Conservation (phyloP, 2,329 filamentous ascomycete genomes). For the Phoma herbarum region DNA sequence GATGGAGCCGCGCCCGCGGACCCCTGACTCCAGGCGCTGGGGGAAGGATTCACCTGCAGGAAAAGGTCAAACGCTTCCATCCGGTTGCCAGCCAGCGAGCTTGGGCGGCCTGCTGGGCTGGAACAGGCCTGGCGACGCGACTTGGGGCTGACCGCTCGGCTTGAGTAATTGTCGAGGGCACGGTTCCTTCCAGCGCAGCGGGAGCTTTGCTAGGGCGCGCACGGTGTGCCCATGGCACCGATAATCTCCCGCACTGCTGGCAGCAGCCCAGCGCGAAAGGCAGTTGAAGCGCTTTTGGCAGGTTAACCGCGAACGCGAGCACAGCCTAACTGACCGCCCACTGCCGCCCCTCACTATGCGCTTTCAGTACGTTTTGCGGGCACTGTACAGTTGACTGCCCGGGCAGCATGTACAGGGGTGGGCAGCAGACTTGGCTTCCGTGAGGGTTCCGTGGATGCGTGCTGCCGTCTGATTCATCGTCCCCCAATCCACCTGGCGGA, state of each 20-base stretch:
- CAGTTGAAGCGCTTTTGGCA: constrained; percentile 25
- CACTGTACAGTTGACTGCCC: constrained; percentile 4
- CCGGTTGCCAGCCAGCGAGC: constrained; percentile 37
- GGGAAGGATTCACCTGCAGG: constrained; percentile 40
- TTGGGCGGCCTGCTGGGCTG: constrained; percentile 39
- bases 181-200: constrained; percentile 35
- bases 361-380: constrained; percentile 5
- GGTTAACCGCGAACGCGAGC: constrained; percentile 26
- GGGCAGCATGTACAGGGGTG: constrained; percentile 7
- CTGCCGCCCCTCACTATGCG: constrained; percentile 19
- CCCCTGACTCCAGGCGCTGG: constrained; percentile 37
- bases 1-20: constrained; percentile 33
- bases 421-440: neutral
- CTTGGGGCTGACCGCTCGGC: constrained; percentile 32
- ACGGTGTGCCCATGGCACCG: constrained; percentile 30
- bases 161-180: constrained; percentile 38
- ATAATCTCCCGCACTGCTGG: constrained; percentile 32
- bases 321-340: constrained; percentile 16
- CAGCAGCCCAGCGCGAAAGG: constrained; percentile 8
- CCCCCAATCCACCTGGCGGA: constrained; percentile 7
- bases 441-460: neutral
- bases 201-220: constrained; percentile 32
- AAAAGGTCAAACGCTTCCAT: constrained; percentile 39
- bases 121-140: constrained; percentile 35
- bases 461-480: neutral